These are phyloP conservation scores for Gleditsia sinensis DNA, from an alignment of 306 rosid genomes.

Conservation along the genomic window DNA sequence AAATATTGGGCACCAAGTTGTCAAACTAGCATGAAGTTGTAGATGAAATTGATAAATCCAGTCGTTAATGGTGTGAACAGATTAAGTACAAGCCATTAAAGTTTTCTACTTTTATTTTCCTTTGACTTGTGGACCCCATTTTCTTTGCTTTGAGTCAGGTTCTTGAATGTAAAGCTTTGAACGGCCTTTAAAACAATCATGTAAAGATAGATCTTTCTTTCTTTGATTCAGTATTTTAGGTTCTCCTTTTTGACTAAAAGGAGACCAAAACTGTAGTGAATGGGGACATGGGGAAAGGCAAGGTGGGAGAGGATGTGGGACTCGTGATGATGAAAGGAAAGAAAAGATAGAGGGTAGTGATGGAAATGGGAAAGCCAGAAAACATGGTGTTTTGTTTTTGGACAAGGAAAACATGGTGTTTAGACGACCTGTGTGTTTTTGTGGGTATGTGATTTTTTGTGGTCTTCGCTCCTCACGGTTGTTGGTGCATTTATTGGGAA, in stretches of 20 bases:
- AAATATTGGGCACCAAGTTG: neutral
- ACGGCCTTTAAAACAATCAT: conserved; percentile 47
- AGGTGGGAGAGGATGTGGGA: conserved; percentile 54
- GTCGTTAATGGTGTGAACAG: conserved; percentile 6
- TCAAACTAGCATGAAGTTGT: conserved; percentile 13
- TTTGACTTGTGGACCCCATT: conserved; percentile 38
- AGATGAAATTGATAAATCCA: conserved; percentile 1
- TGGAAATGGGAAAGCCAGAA: conserved; percentile 47
- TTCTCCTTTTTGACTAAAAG: conserved; percentile 54
- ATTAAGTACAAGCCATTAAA: conserved; percentile 5
- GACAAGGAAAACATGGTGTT: conserved; percentile 55
- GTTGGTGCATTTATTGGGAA: conserved; percentile 58
- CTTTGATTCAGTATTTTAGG: conserved; percentile 36
- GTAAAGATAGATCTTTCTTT: conserved; percentile 44
- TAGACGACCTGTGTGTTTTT: conserved; percentile 35
- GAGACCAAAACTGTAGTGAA: conserved; percentile 43
- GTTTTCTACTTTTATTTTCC: neutral
- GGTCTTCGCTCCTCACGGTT: conserved; percentile 43
- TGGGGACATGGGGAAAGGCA: conserved; percentile 52
- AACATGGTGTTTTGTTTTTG: conserved; percentile 53
- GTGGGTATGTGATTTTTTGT: conserved; percentile 23
- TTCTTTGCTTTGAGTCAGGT: conserved; percentile 31
- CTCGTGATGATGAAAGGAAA: conserved; percentile 59
- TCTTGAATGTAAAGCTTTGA: conserved; percentile 37
- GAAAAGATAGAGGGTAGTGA: conserved; percentile 33